phyloP scores from a whole-genome alignment of 2,329 filamentous ascomycete species.

The Metarhizium sp. region DNA sequence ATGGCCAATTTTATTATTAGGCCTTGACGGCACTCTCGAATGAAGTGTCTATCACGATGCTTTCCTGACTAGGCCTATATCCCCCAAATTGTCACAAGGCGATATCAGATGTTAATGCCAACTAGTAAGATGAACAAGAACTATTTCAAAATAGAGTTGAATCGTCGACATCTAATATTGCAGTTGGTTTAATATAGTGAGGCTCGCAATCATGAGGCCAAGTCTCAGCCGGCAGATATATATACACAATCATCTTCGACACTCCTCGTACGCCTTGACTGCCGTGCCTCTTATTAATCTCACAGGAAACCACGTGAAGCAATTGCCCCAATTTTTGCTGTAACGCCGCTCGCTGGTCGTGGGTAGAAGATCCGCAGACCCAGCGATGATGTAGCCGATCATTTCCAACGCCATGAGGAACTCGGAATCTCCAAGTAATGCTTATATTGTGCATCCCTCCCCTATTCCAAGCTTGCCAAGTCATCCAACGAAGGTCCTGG shows the following conservation, averaged over 20 bases:
- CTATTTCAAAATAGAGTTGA: not conserved
- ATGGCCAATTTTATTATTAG: too few relatives aligned
- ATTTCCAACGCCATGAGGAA: not conserved
- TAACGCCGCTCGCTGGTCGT: not conserved
- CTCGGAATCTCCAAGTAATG: not conserved
- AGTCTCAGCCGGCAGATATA: not conserved
- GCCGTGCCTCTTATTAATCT: not conserved
- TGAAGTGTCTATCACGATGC: too few relatives aligned
- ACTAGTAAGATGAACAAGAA: not conserved
- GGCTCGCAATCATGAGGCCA: not conserved
- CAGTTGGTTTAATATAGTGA: not conserved
- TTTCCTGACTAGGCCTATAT: too few relatives aligned
- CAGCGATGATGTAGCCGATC: not conserved
- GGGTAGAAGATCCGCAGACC: not conserved
- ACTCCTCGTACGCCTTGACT: not conserved
- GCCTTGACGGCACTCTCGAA: too few relatives aligned
- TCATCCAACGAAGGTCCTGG: conserved; percentile 51
- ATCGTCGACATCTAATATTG: not conserved
- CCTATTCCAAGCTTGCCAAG: conserved; percentile 58
- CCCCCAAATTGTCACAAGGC: too few relatives aligned
- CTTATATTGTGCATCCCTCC: not conserved
- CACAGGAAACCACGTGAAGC: not conserved
- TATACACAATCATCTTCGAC: not conserved
- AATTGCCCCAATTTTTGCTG: not conserved
- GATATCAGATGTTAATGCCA: not conserved